These are phyloP conservation scores for Rubus parviflorus DNA, from an alignment of 306 rosid species.

Conservation along the genomic window DNA sequence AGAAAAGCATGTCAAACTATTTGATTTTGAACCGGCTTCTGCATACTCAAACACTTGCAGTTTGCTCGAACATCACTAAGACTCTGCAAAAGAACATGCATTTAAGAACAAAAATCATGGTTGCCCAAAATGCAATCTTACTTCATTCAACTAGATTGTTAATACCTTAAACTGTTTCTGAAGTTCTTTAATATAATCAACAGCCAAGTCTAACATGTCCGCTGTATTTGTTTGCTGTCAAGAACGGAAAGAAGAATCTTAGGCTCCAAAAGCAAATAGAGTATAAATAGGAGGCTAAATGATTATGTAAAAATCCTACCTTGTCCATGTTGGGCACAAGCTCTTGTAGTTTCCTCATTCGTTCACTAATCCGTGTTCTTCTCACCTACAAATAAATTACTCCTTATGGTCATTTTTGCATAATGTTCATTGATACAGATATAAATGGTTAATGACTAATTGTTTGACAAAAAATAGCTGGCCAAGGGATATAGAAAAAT, in stretches of 20 bases:
- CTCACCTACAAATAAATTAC: slow-evolving; percentile 52
- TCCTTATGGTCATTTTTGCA: slow-evolving; percentile 7
- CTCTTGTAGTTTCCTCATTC: slow-evolving; percentile 92
- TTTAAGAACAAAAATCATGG: neutral
- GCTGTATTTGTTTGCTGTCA: slow-evolving; percentile 95
- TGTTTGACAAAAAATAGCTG: neutral
- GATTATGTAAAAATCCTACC: slow-evolving; percentile 38
- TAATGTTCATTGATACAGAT: neutral
- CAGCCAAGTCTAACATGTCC: slow-evolving; percentile 99
- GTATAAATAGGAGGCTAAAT: neutral
- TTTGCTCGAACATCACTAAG: slow-evolving; percentile 67
- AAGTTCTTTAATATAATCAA: slow-evolving; percentile 83
- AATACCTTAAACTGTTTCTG: slow-evolving; percentile 84
- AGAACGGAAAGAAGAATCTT: slow-evolving; percentile 20
- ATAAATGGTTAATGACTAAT: neutral
- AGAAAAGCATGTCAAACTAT: slow-evolving; percentile 43
- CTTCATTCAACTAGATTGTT: slow-evolving; percentile 5
- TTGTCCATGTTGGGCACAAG: slow-evolving; percentile 98
- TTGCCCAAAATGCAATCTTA: neutral
- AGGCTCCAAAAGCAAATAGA: slow-evolving; percentile 11
- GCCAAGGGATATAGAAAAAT: neutral
- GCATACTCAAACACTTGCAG: slow-evolving; percentile 65
- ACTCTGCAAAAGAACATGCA: slow-evolving; percentile 40
- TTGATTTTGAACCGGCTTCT: slow-evolving; percentile 48
- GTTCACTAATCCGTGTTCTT: slow-evolving; percentile 91